These are phyloP conservation scores for Punctularia strigosozonata DNA, from an alignment of 768 basidiomycete species.

Conservation along the genomic window DNA sequence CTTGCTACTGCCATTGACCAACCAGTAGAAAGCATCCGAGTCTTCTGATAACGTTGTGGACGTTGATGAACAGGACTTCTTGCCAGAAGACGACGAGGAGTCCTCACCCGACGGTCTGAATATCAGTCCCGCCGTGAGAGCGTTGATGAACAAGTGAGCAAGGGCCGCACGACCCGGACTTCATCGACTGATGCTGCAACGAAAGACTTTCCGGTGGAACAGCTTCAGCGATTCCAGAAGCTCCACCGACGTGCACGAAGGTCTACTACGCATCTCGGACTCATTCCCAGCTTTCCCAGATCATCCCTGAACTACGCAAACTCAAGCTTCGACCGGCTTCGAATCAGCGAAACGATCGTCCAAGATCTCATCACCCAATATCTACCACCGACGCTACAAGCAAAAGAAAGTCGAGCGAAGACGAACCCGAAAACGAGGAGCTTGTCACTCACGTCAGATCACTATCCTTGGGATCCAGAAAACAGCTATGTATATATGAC, in stretches of 20 bases:
- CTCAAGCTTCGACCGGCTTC: too few species aligned
- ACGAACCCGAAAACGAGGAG: constrained; percentile 11
- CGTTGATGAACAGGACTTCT: constrained; percentile 20
- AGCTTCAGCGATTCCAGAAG: constrained; percentile 13
- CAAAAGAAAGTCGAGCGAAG: constrained; percentile 14
- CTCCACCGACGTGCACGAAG: constrained; percentile 58
- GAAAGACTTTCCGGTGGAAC: too few species aligned
- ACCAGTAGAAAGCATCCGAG: neutral
- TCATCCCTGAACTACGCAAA: constrained; percentile 73
- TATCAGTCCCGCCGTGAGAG: constrained; percentile 65
- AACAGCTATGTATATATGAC: constrained; percentile 89
- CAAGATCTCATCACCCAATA: too few species aligned
- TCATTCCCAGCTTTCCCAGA: constrained; percentile 89
- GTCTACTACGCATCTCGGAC: constrained; percentile 93
- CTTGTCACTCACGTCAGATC: constrained; percentile 37
- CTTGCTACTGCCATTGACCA: neutral
- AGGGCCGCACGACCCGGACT: neutral
- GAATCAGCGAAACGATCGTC: too few species aligned
- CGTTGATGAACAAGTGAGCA: constrained; percentile 66
- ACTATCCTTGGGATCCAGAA: constrained; percentile 83
- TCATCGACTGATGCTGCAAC: neutral
- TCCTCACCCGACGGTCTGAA: constrained; percentile 59
- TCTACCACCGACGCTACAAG: neutral
- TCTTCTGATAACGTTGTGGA: constrained; percentile 7
- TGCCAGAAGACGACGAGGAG: constrained; percentile 45